phyloP scores from a whole-genome alignment of 148 eudicot genomes.

The Dianthus caryophyllus region DNA sequence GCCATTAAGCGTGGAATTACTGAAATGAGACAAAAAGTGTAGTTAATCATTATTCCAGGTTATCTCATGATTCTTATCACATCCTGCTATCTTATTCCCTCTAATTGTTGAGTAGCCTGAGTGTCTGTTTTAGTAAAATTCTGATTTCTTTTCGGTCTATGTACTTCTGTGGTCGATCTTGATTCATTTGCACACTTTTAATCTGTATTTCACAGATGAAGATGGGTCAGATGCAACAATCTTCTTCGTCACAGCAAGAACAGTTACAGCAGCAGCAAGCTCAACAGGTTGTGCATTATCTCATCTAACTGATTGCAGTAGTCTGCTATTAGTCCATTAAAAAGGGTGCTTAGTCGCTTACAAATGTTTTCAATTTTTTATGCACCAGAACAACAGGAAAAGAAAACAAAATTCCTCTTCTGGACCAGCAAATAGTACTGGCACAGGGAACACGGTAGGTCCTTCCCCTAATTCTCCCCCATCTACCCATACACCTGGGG shows the following conservation, averaged over 20 bases:
- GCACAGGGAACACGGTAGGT: constrained; percentile 92
- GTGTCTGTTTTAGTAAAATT: neutral
- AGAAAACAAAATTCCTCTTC: constrained; percentile 92
- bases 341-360: too few species aligned
- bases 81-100: neutral
- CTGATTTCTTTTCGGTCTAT: neutral
- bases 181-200: constrained; percentile 12
- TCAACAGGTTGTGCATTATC: constrained; percentile 65
- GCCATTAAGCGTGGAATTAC: neutral
- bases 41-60: neutral
- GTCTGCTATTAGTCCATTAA: neutral
- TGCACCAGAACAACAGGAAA: constrained; percentile 66
- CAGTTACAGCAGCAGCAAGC: constrained; percentile 83
- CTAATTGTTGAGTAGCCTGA: neutral
- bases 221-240: constrained; percentile 81
- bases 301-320: neutral
- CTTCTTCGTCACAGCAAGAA: constrained; percentile 89
- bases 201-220: constrained; percentile 58
- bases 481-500: constrained; percentile 96
- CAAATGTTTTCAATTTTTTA: neutral
- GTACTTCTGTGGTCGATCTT: neutral
- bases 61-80: neutral
- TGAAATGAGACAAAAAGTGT: neutral
- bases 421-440: constrained; percentile 99
- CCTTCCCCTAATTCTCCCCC: constrained; percentile 95